Evolutionary conservation across 1,284 basidiomycete genomes (phyloP).

Genomic region (Ustilago esculenta): DNA sequence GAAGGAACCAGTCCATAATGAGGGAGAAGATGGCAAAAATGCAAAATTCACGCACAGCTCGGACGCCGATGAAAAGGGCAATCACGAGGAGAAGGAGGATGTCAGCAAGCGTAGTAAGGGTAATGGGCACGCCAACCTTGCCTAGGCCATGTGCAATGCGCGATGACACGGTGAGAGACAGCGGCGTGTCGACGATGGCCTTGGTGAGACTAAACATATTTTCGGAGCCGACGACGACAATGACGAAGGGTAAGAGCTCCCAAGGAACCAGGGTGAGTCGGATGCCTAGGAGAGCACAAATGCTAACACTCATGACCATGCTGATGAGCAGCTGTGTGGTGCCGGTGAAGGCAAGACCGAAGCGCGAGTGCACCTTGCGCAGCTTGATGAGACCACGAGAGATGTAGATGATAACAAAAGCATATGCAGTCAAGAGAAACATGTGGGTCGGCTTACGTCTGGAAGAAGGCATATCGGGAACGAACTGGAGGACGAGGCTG

Average conservation of each 20-base stretch:
- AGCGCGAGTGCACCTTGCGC: conserved; percentile 79
- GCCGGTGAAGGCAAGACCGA: conserved; percentile 92
- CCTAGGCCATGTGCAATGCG: conserved; percentile 88
- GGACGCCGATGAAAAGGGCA: conserved; percentile 76
- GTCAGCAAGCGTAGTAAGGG: conserved; percentile 88
- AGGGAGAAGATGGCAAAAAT: conserved; percentile 91
- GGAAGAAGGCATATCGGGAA: conserved; percentile 42
- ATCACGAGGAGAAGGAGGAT: conserved; percentile 82
- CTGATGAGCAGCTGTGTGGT: conserved; percentile 88
- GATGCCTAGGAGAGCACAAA: conserved; percentile 85
- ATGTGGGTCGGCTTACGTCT: conserved; percentile 38
- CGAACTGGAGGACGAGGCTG: conserved; percentile 52
- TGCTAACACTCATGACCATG: conserved; percentile 89
- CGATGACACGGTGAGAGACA: conserved; percentile 88
- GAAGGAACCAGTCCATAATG: conserved; percentile 93
- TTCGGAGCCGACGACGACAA: conserved; percentile 93
- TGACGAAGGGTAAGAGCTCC: conserved; percentile 88
- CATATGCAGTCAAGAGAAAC: conserved; percentile 81
- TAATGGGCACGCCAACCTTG: conserved; percentile 87
- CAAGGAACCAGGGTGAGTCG: conserved; percentile 87
- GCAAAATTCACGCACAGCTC: conserved; percentile 91
- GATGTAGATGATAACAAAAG: conserved; percentile 80
- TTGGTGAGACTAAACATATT: conserved; percentile 95
- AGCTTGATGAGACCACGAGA: conserved; percentile 75
- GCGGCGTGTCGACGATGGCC: conserved; percentile 87